Conservation (phyloP, 441 rosid species). For the Aleurites moluccanus region DNA sequence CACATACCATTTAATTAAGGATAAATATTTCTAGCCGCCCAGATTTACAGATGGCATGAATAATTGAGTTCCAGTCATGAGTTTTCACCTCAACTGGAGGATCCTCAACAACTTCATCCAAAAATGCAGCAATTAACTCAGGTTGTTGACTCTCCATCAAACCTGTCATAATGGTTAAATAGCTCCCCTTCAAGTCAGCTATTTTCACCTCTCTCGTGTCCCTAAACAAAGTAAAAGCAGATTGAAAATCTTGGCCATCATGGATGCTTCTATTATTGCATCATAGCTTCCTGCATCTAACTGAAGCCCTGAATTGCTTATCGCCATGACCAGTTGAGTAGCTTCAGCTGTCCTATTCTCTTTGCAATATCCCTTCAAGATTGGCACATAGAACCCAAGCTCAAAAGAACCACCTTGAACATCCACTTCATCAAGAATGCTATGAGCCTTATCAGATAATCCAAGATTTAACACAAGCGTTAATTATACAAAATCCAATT, state of each 20-base stretch:
- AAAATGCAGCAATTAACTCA: slow-evolving; percentile 87
- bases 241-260: slow-evolving; percentile 86
- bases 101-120: slow-evolving; percentile 88
- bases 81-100: slow-evolving; percentile 84
- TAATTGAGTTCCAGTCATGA: slow-evolving; percentile 96
- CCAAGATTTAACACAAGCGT: slow-evolving; percentile 76
- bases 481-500: slow-evolving; percentile 74
- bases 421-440: slow-evolving; percentile 68
- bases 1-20: slow-evolving; percentile 76
- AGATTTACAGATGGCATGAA: slow-evolving; percentile 89
- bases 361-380: slow-evolving; percentile 76
- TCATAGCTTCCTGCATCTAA: slow-evolving; percentile 62
- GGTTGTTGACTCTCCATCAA: slow-evolving; percentile 87
- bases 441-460: slow-evolving; percentile 74
- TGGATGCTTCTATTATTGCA: slow-evolving; percentile 77
- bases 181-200: slow-evolving; percentile 64
- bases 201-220: slow-evolving; percentile 78
- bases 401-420: slow-evolving; percentile 56
- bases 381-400: slow-evolving; percentile 68
- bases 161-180: slow-evolving; percentile 86
- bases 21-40: slow-evolving; percentile 82
- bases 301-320: slow-evolving; percentile 68
- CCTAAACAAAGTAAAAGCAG: slow-evolving; percentile 85
- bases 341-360: slow-evolving; percentile 87
- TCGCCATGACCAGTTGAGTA: slow-evolving; percentile 82